These are phyloP conservation scores for Graphilbum sp. DNA, from an alignment of 2,329 filamentous ascomycete species.

Conservation along the genomic window DNA sequence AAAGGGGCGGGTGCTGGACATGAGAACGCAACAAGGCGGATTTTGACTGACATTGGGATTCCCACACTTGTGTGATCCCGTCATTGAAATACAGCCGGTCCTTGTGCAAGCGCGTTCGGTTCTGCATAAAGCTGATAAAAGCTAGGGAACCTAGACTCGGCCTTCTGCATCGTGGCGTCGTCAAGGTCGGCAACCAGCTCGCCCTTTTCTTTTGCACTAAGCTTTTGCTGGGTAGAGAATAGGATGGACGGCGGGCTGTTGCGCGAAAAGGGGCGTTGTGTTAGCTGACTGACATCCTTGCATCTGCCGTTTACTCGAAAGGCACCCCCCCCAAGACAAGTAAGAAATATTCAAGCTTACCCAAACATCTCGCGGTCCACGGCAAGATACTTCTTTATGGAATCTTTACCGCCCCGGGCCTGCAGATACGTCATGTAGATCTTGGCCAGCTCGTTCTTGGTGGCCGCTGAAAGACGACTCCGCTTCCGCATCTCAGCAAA, in stretches of 20 bases:
- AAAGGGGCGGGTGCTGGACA: not conserved
- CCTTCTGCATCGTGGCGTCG: conserved; percentile 30
- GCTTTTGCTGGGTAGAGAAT: conserved; percentile 20
- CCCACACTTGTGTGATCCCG: not conserved
- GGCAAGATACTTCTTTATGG: conserved; percentile 71
- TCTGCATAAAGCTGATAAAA: conserved; percentile 37
- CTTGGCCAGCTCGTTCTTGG: conserved; percentile 60
- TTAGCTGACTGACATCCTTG: too few species aligned
- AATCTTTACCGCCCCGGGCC: conserved; percentile 63
- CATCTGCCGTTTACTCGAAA: too few species aligned
- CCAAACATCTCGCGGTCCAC: conserved; percentile 82
- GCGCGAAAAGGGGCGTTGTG: too few species aligned
- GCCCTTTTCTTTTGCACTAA: conserved; percentile 29
- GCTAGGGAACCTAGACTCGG: conserved; percentile 31
- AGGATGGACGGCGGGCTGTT: conserved; percentile 15
- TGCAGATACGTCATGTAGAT: conserved; percentile 73
- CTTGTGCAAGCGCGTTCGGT: conserved; percentile 28
- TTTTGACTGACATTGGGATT: too few species aligned
- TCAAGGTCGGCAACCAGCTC: conserved; percentile 28
- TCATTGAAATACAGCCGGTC: conserved; percentile 32
- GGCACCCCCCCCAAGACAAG: too few species aligned
- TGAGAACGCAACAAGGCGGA: not conserved
- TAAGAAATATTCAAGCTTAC: too few species aligned
- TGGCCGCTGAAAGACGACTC: conserved; percentile 49
- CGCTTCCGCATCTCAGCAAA: conserved; percentile 59